Base-by-base conservation (phyloP, 345 rosid species). In the Stellera chamaejasme region DNA sequence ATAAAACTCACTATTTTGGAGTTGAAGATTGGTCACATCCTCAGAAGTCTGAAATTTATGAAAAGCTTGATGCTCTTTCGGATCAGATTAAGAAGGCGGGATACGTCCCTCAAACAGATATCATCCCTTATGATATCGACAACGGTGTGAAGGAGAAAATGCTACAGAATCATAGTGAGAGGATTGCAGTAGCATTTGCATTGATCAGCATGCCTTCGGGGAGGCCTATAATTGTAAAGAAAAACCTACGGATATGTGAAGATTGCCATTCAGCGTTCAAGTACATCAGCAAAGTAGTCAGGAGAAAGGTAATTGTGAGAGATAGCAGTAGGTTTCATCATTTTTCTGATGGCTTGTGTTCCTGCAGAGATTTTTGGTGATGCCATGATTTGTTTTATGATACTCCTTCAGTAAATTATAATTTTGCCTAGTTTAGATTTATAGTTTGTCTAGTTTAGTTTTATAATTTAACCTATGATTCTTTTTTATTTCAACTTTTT, bases 301-400 rank as follows among this genome's bases (percentile, higher is more conserved):
- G 60, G 43, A 64, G 77, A 58, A 55, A 64, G 55, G 67, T 72
- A 41, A 68, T 72, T 45, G 59, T 68, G 15, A 64, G 72, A 53
- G 77, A 72, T 27, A 72, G 68, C 47, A 60, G 70, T 48, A 56
- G 77, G 28, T 72, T 72, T 48, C 77, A 72, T 55, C 72, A 72
- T 64, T 72, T 72, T 43, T 42, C 46, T 11, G 56, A 67, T 32
- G 72, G 72, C 28, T 64, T 65, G 36, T 72, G 77, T 72, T 68
- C 72, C 46, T 68, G 72, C 57, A 69, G 77, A 27, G 77, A 68
- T 52, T 72, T 67, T 54, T 72, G 77, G 72, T 72, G 53, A 68
- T 36, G 27, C 50, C 50, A 46, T 4, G 39, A 32, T 32, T 5
- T 32, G 39, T 32, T 32, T 19, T 19, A 19, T 19, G 23, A 19